Conservation (phyloP, 495 filamentous ascomycete species). For the Thermothielavioides terrestris region DNA sequence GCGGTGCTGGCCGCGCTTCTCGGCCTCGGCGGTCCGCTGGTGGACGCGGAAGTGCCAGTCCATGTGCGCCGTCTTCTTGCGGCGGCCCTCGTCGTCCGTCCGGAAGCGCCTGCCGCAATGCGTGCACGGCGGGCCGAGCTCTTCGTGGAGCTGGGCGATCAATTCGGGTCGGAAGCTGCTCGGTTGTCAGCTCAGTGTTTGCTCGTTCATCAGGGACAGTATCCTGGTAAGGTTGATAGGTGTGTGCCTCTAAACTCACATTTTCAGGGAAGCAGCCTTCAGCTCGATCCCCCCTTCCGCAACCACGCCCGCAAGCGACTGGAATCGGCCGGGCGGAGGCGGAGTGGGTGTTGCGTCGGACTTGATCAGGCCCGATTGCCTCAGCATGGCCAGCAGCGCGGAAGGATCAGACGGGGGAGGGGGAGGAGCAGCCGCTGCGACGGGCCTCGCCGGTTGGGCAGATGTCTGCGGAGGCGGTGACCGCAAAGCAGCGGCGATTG, state of each 20-base stretch:
- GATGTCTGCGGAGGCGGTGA: constrained; percentile 16
- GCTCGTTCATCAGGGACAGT: background rate
- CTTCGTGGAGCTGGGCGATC: constrained; percentile 63
- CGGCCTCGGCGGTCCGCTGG: constrained; percentile 73
- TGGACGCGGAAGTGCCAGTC: constrained; percentile 98
- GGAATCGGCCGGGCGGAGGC: constrained; percentile 15
- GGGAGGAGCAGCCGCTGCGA: constrained; percentile 7
- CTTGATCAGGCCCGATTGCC: constrained; percentile 41
- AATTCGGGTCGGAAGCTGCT: constrained; percentile 64
- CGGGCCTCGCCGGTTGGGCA: constrained; percentile 1
- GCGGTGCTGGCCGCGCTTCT: constrained; percentile 73
- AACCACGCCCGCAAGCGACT: background rate
- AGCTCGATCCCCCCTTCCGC: constrained; percentile 13
- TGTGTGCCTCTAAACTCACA: constrained; percentile 35
- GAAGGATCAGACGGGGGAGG: constrained; percentile 24
- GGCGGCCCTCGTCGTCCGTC: constrained; percentile 64
- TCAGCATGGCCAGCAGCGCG: constrained; percentile 41
- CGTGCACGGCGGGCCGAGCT: constrained; percentile 72
- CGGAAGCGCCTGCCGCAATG: constrained; percentile 86
- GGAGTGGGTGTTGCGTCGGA: constrained; percentile 31
- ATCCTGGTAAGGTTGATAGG: background rate
- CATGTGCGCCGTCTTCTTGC: constrained; percentile 83
- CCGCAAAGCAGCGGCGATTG: constrained; percentile 13
- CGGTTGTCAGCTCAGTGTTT: background rate
- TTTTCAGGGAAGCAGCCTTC: constrained; percentile 9